These are phyloP conservation scores for Coemansia sp. DNA, from an alignment of 192 early-diverging fungal species.

Conservation along the genomic window DNA sequence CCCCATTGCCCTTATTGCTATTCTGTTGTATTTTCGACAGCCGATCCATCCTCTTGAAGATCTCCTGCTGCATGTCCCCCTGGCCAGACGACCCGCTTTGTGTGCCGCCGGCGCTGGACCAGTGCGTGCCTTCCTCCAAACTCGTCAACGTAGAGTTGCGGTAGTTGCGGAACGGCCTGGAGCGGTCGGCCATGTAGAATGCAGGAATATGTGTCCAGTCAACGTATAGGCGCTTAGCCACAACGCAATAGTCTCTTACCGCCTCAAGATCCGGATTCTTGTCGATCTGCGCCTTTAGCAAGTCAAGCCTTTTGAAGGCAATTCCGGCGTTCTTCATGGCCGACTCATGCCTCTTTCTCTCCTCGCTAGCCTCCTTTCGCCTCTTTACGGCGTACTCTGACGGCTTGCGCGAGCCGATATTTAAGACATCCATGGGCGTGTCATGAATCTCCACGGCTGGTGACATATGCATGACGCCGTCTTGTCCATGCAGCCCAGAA, in stretches of 20 bases:
- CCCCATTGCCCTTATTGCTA: neutral
- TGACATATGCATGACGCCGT: neutral
- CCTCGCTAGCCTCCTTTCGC: constrained; percentile 25
- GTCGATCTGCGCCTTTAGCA: constrained; percentile 19
- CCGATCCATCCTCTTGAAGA: constrained; percentile 32
- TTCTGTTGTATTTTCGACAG: constrained; percentile 23
- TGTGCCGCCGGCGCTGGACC: constrained; percentile 5
- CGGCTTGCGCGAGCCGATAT: constrained; percentile 18
- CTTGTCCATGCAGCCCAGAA: neutral
- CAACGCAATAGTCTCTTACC: constrained; percentile 28
- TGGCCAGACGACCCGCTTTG: constrained; percentile 13
- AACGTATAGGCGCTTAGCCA: constrained; percentile 27
- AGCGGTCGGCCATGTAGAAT: constrained; percentile 28
- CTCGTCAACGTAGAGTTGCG: constrained; percentile 18
- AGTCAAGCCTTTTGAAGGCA: constrained; percentile 37
- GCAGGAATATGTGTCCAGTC: constrained; percentile 44
- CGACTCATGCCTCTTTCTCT: constrained; percentile 24
- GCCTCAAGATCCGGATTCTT: neutral
- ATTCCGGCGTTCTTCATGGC: constrained; percentile 43
- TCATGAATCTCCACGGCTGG: neutral
- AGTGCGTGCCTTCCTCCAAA: constrained; percentile 24
- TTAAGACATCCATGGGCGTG: neutral
- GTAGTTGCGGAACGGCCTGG: constrained; percentile 39
- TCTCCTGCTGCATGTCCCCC: constrained; percentile 28
- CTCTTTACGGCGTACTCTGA: constrained; percentile 19